A percentile compares a stretch with the other conserved stretches of the same genome.
phyloP scores from a whole-genome alignment of 2,329 filamentous ascomycete species.

The Penicillium sp. region DNA sequence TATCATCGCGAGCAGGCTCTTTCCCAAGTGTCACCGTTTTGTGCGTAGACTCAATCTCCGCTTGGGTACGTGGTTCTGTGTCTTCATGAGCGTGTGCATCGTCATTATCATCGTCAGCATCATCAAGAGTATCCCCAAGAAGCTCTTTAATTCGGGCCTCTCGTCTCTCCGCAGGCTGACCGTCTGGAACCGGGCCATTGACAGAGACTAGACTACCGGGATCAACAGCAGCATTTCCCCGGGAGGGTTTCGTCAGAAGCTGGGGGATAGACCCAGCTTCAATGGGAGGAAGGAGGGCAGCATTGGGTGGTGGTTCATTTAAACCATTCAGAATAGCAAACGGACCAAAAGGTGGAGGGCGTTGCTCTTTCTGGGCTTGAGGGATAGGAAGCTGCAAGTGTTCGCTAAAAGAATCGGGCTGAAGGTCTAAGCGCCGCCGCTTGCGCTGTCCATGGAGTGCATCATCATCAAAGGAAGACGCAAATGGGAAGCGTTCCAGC shows the following conservation, averaged over 20 bases:
- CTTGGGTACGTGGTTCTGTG: constrained; percentile 7
- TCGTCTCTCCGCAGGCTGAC: constrained; percentile 26
- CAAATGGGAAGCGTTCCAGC: constrained; percentile 42
- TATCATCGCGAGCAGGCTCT: constrained; percentile 1
- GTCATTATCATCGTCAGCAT: constrained; percentile 17
- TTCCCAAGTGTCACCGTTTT: constrained; percentile 8
- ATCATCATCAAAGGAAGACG: constrained; percentile 37
- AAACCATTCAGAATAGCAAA: constrained; percentile 54
- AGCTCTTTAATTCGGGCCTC: constrained; percentile 37
- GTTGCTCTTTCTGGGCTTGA: constrained; percentile 43
- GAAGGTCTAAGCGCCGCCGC: constrained; percentile 41
- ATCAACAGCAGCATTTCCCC: constrained; percentile 24
- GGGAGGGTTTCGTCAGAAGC: constrained; percentile 35
- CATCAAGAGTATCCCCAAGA: constrained; percentile 26
- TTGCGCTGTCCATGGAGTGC: constrained; percentile 36
- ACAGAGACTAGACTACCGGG: constrained; percentile 14
- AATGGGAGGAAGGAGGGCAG: constrained; percentile 57
- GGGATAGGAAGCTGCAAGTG: constrained; percentile 47
- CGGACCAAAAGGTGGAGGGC: constrained; percentile 42
- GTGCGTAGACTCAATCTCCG: not conserved
- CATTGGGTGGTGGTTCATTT: constrained; percentile 60
- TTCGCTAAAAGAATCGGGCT: constrained; percentile 40
- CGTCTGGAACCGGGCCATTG: constrained; percentile 16
- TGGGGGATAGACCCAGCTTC: constrained; percentile 45
- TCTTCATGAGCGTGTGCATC: constrained; percentile 14